phyloP scores from a whole-genome alignment of 2,329 filamentous ascomycete species.

The Ilyonectria sp. region DNA sequence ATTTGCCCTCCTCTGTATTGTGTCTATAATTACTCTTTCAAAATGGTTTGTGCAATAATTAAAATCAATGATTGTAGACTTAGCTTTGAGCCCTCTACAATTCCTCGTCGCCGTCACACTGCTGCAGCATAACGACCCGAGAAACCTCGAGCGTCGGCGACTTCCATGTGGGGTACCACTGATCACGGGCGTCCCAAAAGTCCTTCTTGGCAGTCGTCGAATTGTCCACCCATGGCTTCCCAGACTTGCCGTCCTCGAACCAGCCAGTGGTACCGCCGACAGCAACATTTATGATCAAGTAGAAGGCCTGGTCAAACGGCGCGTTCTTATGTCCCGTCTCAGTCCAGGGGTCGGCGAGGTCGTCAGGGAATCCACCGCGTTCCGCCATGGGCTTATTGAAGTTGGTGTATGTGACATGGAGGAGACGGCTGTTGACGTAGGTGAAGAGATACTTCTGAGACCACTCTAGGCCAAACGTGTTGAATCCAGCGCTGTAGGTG shows the following conservation, averaged over 20 bases:
- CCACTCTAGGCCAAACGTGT: slow-evolving; percentile 89
- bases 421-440: slow-evolving; percentile 84
- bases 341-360: slow-evolving; percentile 75
- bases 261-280: slow-evolving; percentile 87
- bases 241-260: slow-evolving; percentile 80
- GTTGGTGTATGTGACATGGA: slow-evolving; percentile 85
- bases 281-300: slow-evolving; percentile 82
- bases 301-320: slow-evolving; percentile 84
- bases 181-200: slow-evolving; percentile 79
- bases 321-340: slow-evolving; percentile 73
- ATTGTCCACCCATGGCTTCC: slow-evolving; percentile 85
- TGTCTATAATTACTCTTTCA: background rate
- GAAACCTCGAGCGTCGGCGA: slow-evolving; percentile 77
- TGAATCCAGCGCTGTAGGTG: slow-evolving; percentile 78
- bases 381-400: slow-evolving; percentile 79
- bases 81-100: slow-evolving; percentile 48
- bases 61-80: background rate
- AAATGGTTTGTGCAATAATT: background rate
- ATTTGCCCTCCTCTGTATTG: background rate
- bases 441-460: slow-evolving; percentile 91
- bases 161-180: slow-evolving; percentile 82
- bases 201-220: slow-evolving; percentile 78
- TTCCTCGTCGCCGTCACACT: slow-evolving; percentile 74
- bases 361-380: slow-evolving; percentile 77
- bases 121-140: slow-evolving; percentile 80